These are phyloP conservation scores for Talaromyces rugulosus DNA, from an alignment of 2,329 filamentous ascomycete genomes.

Conservation along the genomic window DNA sequence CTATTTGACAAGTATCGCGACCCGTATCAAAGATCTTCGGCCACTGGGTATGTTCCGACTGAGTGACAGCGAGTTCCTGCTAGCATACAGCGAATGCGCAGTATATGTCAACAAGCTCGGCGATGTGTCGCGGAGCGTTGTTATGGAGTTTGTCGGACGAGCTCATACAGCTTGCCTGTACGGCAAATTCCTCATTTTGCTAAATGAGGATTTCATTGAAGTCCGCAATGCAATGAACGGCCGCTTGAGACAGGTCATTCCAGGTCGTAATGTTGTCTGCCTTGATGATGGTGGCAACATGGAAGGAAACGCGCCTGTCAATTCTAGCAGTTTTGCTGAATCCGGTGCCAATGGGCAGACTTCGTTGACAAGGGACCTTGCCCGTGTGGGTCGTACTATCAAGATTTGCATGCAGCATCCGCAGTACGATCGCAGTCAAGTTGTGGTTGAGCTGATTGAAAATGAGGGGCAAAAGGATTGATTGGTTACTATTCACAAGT, in stretches of 20 bases:
- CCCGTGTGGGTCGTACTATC: conserved; percentile 61
- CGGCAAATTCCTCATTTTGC: conserved; percentile 84
- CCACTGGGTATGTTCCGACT: conserved; percentile 96
- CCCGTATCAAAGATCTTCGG: conserved; percentile 73
- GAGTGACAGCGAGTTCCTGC: conserved; percentile 84
- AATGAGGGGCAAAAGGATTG: conserved; percentile 76
- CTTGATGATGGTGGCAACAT: conserved; percentile 69
- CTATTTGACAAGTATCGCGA: conserved; percentile 78
- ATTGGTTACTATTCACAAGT: conserved; percentile 24
- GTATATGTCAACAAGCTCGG: conserved; percentile 98
- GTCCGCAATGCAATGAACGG: conserved; percentile 96
- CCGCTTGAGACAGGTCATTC: conserved; percentile 86
- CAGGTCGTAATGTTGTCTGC: conserved; percentile 82
- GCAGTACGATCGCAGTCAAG: conserved; percentile 74
- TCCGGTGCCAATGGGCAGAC: conserved; percentile 24
- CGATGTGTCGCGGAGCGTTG: conserved; percentile 86
- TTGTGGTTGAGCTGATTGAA: conserved; percentile 86
- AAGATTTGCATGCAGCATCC: conserved; percentile 97
- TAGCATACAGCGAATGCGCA: conserved; percentile 92
- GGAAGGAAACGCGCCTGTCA: conserved; percentile 21
- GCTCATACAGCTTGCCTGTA: conserved; percentile 84
- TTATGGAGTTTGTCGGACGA: conserved; percentile 98
- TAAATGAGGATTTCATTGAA: conserved; percentile 95
- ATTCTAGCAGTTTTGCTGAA: conserved; percentile 35
- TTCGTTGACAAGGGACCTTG: conserved; percentile 25